Evolutionary conservation across 345 rosid genomes (phyloP).

Genomic region (Kernera saxatilis): DNA sequence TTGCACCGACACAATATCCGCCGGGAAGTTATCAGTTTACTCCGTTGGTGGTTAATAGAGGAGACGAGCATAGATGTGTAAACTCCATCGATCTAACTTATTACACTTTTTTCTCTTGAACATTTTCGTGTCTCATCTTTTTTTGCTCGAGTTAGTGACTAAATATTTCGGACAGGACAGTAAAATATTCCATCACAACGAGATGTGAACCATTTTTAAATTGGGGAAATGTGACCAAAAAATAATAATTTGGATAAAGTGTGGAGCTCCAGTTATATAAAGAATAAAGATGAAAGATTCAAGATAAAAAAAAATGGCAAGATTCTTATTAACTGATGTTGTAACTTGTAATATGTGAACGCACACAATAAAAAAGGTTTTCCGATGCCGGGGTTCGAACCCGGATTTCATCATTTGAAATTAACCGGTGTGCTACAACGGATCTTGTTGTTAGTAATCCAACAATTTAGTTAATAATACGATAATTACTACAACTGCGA

Average conservation of each 20-base stretch:
- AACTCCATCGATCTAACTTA: constrained; percentile 14
- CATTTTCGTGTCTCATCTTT: neutral
- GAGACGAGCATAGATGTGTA: constrained; percentile 17
- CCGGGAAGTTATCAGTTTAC: neutral
- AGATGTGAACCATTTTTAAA: neutral
- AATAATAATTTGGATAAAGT: neutral
- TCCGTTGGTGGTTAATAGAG: constrained; percentile 11
- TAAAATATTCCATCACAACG: neutral
- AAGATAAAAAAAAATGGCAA: too few relatives aligned
- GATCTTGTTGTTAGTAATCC: neutral
- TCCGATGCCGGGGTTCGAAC: neutral
- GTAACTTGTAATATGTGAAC: too few relatives aligned
- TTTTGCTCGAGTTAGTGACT: neutral
- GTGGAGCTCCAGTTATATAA: too few relatives aligned
- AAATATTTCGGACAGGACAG: neutral
- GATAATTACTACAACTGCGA: too few relatives aligned
- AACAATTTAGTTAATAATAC: too few relatives aligned
- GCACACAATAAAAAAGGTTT: too few relatives aligned
- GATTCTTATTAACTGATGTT: too few relatives aligned
- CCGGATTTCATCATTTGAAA: neutral
- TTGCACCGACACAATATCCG: neutral
- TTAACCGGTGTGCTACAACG: neutral
- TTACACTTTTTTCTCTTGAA: neutral
- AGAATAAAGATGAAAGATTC: too few relatives aligned
- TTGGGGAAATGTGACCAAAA: neutral